A percentile compares a stretch with the other conserved stretches of the same genome.
Evolutionary conservation across 2,329 filamentous ascomycete species (phyloP).

Genomic region (Scortechinia acanthostroma): DNA sequence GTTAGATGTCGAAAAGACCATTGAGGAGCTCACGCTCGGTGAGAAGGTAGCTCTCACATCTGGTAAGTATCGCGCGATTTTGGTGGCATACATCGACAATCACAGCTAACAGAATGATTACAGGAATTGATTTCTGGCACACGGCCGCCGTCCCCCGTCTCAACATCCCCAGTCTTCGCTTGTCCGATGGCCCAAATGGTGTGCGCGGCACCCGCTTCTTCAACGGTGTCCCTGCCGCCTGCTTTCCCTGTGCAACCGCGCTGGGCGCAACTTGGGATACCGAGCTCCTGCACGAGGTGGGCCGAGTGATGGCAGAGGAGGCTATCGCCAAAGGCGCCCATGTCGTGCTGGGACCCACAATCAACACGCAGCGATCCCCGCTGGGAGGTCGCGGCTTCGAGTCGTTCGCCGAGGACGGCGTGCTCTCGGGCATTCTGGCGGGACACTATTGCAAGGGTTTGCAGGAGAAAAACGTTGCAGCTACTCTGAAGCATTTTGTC

Average conservation of each 20-base stretch:
- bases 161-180: conserved; percentile 55
- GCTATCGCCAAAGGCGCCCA: conserved; percentile 48
- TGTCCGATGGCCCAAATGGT: conserved; percentile 66
- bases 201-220: conserved; percentile 64
- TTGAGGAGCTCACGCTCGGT: not conserved
- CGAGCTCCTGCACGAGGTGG: conserved; percentile 39
- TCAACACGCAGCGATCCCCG: conserved; percentile 55
- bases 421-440: conserved; percentile 44
- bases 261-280: conserved; percentile 51
- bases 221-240: conserved; percentile 51
- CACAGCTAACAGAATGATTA: too few relatives aligned
- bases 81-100: not conserved
- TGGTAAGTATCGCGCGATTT: not conserved
- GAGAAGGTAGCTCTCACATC: not conserved
- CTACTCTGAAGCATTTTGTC: conserved; percentile 53
- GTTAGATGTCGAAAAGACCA: conserved; percentile 1
- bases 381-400: conserved; percentile 53
- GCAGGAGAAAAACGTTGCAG: conserved; percentile 44
- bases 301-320: conserved; percentile 41
- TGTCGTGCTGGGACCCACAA: conserved; percentile 51
- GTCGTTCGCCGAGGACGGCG: conserved; percentile 48
- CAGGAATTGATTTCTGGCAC: conserved; percentile 65
- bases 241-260: conserved; percentile 50
- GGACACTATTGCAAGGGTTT: conserved; percentile 45
- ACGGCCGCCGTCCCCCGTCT: conserved; percentile 51